Percentiles rank a stretch among this genome's conserved stretches.
phyloP scores from a whole-genome alignment of 176 grass and related monocot genomes.

The Rhipidocladum racemiflorum region DNA sequence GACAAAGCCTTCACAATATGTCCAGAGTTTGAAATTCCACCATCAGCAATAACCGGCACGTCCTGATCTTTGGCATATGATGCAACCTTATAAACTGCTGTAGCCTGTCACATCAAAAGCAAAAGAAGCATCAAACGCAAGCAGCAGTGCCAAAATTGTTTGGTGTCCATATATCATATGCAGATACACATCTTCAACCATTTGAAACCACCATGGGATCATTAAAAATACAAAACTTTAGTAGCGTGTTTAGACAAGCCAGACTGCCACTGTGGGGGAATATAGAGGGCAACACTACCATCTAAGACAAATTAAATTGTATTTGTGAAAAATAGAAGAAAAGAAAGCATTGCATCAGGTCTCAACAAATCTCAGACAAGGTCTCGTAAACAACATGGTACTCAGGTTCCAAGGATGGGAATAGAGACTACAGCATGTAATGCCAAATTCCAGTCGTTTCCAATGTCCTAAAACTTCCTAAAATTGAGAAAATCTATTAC shows the following conservation, averaged over 20 bases:
- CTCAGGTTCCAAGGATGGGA: neutral
- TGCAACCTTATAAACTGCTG: slow-evolving; percentile 91
- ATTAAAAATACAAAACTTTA: neutral
- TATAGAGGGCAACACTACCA: neutral
- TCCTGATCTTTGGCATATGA: slow-evolving; percentile 88
- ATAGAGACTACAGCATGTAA: neutral
- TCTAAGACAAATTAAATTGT: neutral
- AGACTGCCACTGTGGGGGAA: no score
- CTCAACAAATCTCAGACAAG: neutral
- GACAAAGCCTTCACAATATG: slow-evolving; percentile 93
- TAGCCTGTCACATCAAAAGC: slow-evolving; percentile 54
- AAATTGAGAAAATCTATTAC: neutral
- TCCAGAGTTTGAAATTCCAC: slow-evolving; percentile 95
- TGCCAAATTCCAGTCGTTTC: neutral
- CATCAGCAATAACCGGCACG: slow-evolving; percentile 88
- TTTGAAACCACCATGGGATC: neutral
- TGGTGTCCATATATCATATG: neutral
- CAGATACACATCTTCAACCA: neutral
- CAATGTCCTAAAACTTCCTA: neutral
- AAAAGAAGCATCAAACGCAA: slow-evolving; percentile 9
- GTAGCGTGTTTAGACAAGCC: no score
- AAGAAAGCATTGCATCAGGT: neutral
- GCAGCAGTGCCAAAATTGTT: neutral
- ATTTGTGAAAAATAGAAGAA: neutral
- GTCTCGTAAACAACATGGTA: neutral